These are phyloP conservation scores for Phytophthora vignae DNA, from an alignment of 352 stramenopile genomes.

Conservation along the genomic window DNA sequence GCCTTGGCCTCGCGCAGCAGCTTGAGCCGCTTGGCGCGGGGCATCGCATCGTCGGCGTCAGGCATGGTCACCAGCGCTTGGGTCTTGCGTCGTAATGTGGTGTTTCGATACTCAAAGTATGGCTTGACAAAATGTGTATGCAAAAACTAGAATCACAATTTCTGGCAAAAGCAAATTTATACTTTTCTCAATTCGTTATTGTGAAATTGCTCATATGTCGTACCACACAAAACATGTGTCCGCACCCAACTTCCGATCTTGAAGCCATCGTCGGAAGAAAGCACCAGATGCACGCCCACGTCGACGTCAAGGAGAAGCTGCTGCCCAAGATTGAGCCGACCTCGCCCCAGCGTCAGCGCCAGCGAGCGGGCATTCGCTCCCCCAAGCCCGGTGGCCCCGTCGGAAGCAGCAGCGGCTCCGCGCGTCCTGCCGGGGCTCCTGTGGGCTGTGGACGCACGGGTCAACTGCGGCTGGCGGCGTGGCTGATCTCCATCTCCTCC, in stretches of 20 bases:
- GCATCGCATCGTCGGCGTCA: constrained; percentile 53
- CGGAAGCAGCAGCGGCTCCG: too few species aligned
- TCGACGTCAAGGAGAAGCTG: constrained; percentile 53
- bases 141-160: too few species aligned
- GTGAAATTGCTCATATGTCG: background rate
- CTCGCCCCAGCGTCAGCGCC: constrained; percentile 25
- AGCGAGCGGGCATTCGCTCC: constrained; percentile 14
- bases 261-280: constrained; percentile 13
- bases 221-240: constrained; percentile 1
- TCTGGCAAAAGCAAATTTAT: too few species aligned
- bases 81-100: background rate
- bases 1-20: constrained; percentile 84
- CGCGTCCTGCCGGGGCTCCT: background rate
- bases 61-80: background rate
- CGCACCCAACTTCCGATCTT: constrained; percentile 15
- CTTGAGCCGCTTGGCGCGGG: constrained; percentile 86
- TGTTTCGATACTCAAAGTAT: background rate
- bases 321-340: constrained; percentile 35
- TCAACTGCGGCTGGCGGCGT: constrained; percentile 60
- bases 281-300: constrained; percentile 31
- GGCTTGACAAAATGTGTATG: background rate
- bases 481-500: constrained; percentile 75
- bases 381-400: background rate
- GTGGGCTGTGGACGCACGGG: constrained; percentile 30
- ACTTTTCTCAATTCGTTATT: too few species aligned